Base-by-base conservation (phyloP, 2,329 filamentous ascomycete genomes). In the Ophiocordyceps unilateralis region DNA sequence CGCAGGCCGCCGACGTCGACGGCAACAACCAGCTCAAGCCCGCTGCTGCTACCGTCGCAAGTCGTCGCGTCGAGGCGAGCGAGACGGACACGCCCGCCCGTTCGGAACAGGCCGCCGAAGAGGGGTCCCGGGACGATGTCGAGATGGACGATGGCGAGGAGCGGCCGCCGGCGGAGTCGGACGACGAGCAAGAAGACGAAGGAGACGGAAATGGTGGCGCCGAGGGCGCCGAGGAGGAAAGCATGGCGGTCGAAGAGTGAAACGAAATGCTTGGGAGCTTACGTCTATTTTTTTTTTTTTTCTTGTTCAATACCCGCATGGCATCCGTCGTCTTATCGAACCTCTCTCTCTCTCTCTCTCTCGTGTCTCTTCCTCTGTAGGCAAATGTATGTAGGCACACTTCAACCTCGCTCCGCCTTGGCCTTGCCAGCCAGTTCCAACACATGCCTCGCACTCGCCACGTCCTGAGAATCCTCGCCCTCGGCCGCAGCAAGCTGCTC, bases 401-500 rank as follows among this genome's bases (percentile, higher is more conserved):
- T 1, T 34, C 32, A 34, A 41, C 68, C 12, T 12, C 12, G 40
- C 30, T 12, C 24, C 21, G 51, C 60, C 60, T 71, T 70, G 17
- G 68, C 74, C 50, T 68, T 58, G 41, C 58, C 61, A 47, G 79
- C 55, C 10, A 67, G 67, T 47, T 71, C 66, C 55, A 69, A 71
- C 2, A 78, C 78, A 51, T 67, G 67, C 41, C 64, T 58, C 41
- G 80, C 51, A 57, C 81, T 73, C 15, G 64, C 68, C 21, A 64
- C 54, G 0, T 59, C 55, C 1, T 56, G 64, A n/a, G n/a, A n/a
- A 12, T 61, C 66, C 43, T 63, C 64, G 49, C 66, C 64, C 51
- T 68, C 74, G 23, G 63, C 62, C n/a, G 74, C 65, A 51, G 87
- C 83, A 52, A 95, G 67, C 59, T 85, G 71, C 50, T 81, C 74